Percentiles rank a stretch among this genome's conserved stretches.
Evolutionary conservation across 23 red algal species (phyloP).

Genomic region (Gracilaria vermiculophylla): DNA sequence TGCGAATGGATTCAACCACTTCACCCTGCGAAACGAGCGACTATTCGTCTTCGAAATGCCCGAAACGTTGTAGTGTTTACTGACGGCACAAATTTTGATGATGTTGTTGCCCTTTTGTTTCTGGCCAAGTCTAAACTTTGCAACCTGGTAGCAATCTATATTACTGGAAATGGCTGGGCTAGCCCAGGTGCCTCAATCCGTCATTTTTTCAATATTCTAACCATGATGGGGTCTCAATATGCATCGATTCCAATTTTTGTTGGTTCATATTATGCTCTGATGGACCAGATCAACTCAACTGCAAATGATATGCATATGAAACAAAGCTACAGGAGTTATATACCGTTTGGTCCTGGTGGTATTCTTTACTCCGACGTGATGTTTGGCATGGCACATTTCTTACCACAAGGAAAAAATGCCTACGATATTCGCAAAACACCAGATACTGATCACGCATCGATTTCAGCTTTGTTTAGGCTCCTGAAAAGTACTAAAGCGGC

Average conservation of each 20-base stretch:
- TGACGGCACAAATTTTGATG: constrained; percentile 16
- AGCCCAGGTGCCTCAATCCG: not conserved
- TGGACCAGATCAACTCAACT: not conserved
- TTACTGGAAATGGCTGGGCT: constrained; percentile 12
- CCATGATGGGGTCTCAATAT: not conserved
- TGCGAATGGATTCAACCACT: not conserved
- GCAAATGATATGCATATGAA: not conserved
- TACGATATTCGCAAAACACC: not conserved
- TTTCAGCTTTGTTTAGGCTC: not conserved
- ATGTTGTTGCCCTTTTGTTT: constrained; percentile 5
- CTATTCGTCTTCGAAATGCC: not conserved
- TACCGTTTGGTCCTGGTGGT: not conserved
- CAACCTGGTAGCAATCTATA: not conserved
- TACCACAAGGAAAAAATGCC: not conserved
- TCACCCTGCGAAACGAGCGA: not conserved
- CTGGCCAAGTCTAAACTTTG: not conserved
- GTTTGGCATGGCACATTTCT: not conserved
- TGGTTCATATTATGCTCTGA: constrained; percentile 12
- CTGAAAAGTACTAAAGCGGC: not conserved
- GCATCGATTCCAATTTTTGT: not conserved
- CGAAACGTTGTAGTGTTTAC: constrained; percentile 3
- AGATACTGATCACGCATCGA: not conserved
- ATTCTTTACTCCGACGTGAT: constrained; percentile 15
- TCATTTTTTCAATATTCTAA: not conserved
- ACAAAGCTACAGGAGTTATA: not conserved